Base-by-base conservation (phyloP, 179 eudicot genomes). In the Spinacia oleracea region DNA sequence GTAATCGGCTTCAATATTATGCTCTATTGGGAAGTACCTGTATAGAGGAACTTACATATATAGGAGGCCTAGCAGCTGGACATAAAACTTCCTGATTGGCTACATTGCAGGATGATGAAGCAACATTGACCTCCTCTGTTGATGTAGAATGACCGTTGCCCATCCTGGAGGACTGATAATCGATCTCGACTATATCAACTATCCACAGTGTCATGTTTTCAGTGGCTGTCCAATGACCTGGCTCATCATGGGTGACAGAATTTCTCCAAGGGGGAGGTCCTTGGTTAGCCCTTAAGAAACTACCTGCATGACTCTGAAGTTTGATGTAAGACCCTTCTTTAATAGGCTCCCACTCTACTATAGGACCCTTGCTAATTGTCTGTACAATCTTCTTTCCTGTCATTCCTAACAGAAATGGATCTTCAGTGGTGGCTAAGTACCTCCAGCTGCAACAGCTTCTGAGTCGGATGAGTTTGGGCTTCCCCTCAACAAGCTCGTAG, bases 401-500 rank as follows among this genome's bases (percentile, higher is more conserved):
- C 85, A 79, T 78, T 4, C 88, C 86, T 0, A 84, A 55, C 0
- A 86, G 56, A 25, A 81, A 81, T 2, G 81, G 55, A 31, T 86
- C 85, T 4, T 86, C 86, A 5, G 80, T 23, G 1, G 81, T 78
- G 6, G 77, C 46, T 6, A 86, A 70, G 75, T 86, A 86, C 9
- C 78, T 83, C 74, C 78, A 81, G 20, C 77, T 72, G 25, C 67
- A 32, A 58, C 79, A 71, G 73, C 77, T 83, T 50, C 83, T 81
- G 25, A 86, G 70, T 1, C 89, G 87, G 77, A 84, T 83, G 43
- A 55, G 40, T 34, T 79, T 76, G 18, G 82, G 42, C n/a, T 79
- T 83, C n/a, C 82, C 83, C 10, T 80, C 81, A 10, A 84, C 82
- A 4, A 43, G 34, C 60, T 87, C 97, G 53, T 90, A 87, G 20